phyloP scores from a whole-genome alignment of 1,139 yeast genomes.

The Diutina scorzettiae region DNA sequence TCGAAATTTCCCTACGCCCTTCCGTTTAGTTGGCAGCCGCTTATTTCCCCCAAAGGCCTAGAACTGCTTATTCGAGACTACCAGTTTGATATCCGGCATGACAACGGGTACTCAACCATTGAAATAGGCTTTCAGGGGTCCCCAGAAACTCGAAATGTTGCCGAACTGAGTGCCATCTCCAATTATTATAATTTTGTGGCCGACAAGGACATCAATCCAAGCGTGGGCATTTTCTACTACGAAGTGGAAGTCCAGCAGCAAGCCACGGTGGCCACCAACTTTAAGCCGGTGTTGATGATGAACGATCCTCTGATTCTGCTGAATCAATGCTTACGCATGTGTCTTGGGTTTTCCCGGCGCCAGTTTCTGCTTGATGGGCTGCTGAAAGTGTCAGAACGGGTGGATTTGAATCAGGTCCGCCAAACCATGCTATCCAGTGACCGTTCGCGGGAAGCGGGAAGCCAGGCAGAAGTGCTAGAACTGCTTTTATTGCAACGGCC shows the following conservation, averaged over 20 bases:
- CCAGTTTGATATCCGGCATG: not conserved
- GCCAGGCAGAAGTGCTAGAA: slow-evolving; percentile 11
- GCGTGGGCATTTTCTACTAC: slow-evolving; percentile 11
- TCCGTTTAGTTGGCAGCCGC: slow-evolving; percentile 31
- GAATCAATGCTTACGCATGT: slow-evolving; percentile 21
- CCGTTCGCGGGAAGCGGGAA: not conserved
- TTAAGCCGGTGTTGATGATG: slow-evolving; percentile 22
- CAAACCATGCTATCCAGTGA: not conserved
- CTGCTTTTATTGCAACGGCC: slow-evolving; percentile 19
- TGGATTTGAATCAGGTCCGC: not conserved
- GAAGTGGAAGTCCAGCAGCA: slow-evolving; percentile 11
- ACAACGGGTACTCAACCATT: not conserved
- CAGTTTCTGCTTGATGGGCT: slow-evolving; percentile 9
- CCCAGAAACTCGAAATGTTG: slow-evolving; percentile 11
- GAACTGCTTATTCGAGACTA: slow-evolving; percentile 14
- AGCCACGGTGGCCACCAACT: slow-evolving; percentile 18
- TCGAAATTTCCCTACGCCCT: slow-evolving; percentile 13
- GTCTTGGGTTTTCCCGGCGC: slow-evolving; percentile 27
- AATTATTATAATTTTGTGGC: slow-evolving; percentile 10
- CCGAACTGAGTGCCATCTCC: not conserved
- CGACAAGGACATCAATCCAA: slow-evolving; percentile 9
- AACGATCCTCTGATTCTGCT: slow-evolving; percentile 25
- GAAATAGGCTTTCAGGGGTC: slow-evolving; percentile 12
- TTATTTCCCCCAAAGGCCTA: slow-evolving; percentile 18
- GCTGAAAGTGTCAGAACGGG: not conserved